Conservation (phyloP, 495 filamentous ascomycete genomes). For the Penicillium psychrofluorescens region DNA sequence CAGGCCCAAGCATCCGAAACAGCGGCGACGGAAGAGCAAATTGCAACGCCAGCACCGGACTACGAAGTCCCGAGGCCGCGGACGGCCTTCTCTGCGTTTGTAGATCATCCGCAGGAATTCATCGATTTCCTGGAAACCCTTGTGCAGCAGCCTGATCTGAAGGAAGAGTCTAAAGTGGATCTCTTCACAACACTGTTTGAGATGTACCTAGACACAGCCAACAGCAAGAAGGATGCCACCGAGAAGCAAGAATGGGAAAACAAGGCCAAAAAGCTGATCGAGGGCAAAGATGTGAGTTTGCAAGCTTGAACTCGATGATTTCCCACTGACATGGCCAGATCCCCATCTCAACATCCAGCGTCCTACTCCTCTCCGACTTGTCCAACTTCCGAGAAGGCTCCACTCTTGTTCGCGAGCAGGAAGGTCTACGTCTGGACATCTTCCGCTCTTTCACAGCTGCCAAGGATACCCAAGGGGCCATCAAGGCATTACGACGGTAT, state of each 20-base stretch:
- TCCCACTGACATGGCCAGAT: constrained; percentile 38
- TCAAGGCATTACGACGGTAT: constrained; percentile 83
- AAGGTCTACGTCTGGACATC: constrained; percentile 88
- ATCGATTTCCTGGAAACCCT: constrained; percentile 86
- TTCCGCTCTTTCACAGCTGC: constrained; percentile 95
- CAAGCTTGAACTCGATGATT: too few species aligned
- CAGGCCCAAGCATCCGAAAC: constrained; percentile 26
- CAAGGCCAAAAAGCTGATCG: constrained; percentile 79
- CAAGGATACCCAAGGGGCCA: constrained; percentile 83
- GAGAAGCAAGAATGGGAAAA: constrained; percentile 78
- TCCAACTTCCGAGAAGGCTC: constrained; percentile 87
- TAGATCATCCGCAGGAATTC: constrained; percentile 87
- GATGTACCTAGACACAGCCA: constrained; percentile 90
- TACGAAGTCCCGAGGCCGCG: constrained; percentile 65
- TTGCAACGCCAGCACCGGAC: constrained; percentile 11
- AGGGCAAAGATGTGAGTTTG: constrained; percentile 56
- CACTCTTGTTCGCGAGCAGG: constrained; percentile 85
- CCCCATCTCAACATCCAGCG: constrained; percentile 88
- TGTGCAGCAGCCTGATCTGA: constrained; percentile 57
- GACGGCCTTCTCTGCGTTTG: constrained; percentile 92
- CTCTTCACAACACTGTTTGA: constrained; percentile 95
- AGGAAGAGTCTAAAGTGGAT: constrained; percentile 67
- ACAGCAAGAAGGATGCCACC: constrained; percentile 53
- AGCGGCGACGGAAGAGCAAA: constrained; percentile 17
- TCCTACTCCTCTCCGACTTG: constrained; percentile 85